A percentile compares a stretch with the other conserved stretches of the same genome.
Evolutionary conservation across 108 stramenopile genomes (phyloP).

Genomic region (Fistulifera solaris): DNA sequence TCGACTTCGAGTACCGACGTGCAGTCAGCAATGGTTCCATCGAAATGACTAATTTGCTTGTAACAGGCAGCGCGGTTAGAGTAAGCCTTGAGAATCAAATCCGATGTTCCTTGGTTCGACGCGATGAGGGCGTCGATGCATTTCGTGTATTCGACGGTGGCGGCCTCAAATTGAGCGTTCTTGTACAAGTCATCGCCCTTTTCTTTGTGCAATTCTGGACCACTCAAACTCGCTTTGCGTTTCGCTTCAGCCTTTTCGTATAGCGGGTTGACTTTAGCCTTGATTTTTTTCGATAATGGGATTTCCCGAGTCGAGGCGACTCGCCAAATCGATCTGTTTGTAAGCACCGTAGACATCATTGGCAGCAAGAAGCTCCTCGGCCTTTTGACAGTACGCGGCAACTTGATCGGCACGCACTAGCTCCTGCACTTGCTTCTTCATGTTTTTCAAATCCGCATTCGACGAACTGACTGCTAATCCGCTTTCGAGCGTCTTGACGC

Average conservation of each 20-base stretch:
- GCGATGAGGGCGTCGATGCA: slow-evolving; percentile 76
- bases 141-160: slow-evolving; percentile 90
- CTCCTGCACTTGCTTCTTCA: slow-evolving; percentile 87
- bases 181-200: slow-evolving; percentile 92
- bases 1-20: slow-evolving; percentile 93
- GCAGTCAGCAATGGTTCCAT: slow-evolving; percentile 93
- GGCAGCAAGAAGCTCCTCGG: slow-evolving; percentile 77
- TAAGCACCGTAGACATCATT: slow-evolving; percentile 84
- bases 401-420: slow-evolving; percentile 86
- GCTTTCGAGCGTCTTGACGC: slow-evolving; percentile 81
- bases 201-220: slow-evolving; percentile 90
- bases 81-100: slow-evolving; percentile 91
- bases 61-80: slow-evolving; percentile 97
- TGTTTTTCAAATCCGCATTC: slow-evolving; percentile 83
- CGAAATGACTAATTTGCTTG: slow-evolving; percentile 99
- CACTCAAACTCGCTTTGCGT: slow-evolving; percentile 69
- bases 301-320: slow-evolving; percentile 93
- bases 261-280: slow-evolving; percentile 83
- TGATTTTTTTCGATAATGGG: slow-evolving; percentile 77
- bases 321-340: slow-evolving; percentile 86
- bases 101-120: slow-evolving; percentile 48
- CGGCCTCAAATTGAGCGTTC: slow-evolving; percentile 72
- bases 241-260: slow-evolving; percentile 80
- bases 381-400: slow-evolving; percentile 69
- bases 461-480: slow-evolving; percentile 68